These are phyloP conservation scores for Peniophora sp. DNA, from an alignment of 1,284 basidiomycete genomes.

Conservation along the genomic window DNA sequence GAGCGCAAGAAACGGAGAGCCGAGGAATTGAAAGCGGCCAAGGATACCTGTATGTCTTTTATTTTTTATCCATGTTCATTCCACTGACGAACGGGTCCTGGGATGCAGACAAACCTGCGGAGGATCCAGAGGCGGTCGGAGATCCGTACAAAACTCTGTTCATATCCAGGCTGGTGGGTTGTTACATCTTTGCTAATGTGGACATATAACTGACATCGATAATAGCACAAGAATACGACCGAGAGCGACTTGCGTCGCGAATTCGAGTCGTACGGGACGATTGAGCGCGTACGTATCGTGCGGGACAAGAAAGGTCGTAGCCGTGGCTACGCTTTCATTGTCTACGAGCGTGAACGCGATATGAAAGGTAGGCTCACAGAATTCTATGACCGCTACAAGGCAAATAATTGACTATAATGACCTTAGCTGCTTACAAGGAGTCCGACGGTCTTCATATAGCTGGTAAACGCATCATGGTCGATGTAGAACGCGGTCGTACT, in stretches of 20 bases:
- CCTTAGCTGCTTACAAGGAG: slow-evolving; percentile 93
- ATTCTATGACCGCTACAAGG: slow-evolving; percentile 4
- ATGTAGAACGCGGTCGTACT: slow-evolving; percentile 96
- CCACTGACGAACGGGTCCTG: slow-evolving; percentile 6
- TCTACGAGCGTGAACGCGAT: slow-evolving; percentile 96
- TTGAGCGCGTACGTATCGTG: slow-evolving; percentile 88
- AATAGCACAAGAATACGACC: slow-evolving; percentile 79
- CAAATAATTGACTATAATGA: slow-evolving; percentile 11
- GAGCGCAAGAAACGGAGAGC: slow-evolving; percentile 73
- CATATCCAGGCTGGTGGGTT: slow-evolving; percentile 79
- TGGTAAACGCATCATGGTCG: slow-evolving; percentile 92
- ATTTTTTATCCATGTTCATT: slow-evolving; percentile 3
- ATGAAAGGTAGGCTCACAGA: slow-evolving; percentile 86
- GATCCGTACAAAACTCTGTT: slow-evolving; percentile 99
- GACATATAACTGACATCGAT: slow-evolving; percentile 15
- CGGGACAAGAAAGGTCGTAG: slow-evolving; percentile 83
- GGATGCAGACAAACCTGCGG: slow-evolving; percentile 75
- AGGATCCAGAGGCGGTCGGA: slow-evolving; percentile 89
- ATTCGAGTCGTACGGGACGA: slow-evolving; percentile 92
- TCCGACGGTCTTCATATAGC: slow-evolving; percentile 96
- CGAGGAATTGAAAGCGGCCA: slow-evolving; percentile 75
- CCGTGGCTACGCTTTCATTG: slow-evolving; percentile 93
- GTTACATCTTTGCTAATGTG: slow-evolving; percentile 1
- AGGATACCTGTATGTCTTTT: slow-evolving; percentile 67
- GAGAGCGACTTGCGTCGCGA: slow-evolving; percentile 90